Evolutionary conservation across 768 basidiomycete species (phyloP), one percentile per base, ranked within the genome.

Genomic region (Tylopilus felleus): DNA sequence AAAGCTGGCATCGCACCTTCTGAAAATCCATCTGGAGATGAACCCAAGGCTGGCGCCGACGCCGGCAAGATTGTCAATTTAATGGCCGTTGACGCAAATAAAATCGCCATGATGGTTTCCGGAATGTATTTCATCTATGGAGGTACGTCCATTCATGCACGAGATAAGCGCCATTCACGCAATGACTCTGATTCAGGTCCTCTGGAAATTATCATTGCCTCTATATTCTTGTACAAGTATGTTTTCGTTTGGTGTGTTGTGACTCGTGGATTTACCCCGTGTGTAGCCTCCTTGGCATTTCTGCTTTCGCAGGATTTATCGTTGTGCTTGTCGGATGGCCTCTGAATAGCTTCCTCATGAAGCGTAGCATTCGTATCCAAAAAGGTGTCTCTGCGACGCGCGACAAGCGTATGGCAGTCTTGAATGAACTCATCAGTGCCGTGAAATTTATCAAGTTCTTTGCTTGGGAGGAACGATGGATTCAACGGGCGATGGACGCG

Each of bases 51-150:
- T 1, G 88, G 90, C 16, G 93, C 93, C 8, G 89, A 93, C 65
- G 77, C 89, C 13, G 93, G 93, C 13, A 93, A 94, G 68, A 90
- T 95, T 49, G 90, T 94, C 51, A 91, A 92, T 59, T 71, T 94
- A 33, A 95, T 95, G 91, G 84, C 88, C 14, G 83, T 81, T 8
- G 90, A 92, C 65, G 83, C 85, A 3, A 86, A 84, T 62, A 72
- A 77, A 75, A 69, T 87, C 52, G 72, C 82, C 3, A 75, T 76
- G 72, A 81, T 77, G 50, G 60, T 75, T 8, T 80, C 86, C 0
- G 79, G 76, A 2, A 65, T 77, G 49, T 89, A 88, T 62, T 81
- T 85, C 65, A 71, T 88, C 28, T 90, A 89, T 53, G 83, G 85
- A 64, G 79, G 84, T 83, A 55, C 19, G 73, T 58, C 16, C 1